phyloP scores from a whole-genome alignment of 352 stramenopile genomes.

The Globisporangium cederbergense region DNA sequence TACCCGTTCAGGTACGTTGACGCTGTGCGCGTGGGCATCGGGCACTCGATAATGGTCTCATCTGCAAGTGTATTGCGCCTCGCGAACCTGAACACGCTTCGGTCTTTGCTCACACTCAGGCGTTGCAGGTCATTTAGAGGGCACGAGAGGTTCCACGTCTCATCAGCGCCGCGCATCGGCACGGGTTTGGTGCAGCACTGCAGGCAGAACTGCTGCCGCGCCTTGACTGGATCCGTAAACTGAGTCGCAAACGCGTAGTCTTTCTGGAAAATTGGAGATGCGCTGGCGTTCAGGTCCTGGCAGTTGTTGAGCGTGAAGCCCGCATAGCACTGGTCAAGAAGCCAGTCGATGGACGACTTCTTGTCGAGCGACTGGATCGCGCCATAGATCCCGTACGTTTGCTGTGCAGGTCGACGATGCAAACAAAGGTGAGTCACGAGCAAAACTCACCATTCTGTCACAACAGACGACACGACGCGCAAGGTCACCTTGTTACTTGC shows the following conservation, averaged over 20 bases:
- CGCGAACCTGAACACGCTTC: constrained; percentile 56
- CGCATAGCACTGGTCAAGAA: constrained; percentile 57
- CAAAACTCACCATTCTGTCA: too few relatives aligned
- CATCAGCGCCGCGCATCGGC: constrained; percentile 44
- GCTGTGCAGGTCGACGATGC: constrained; percentile 18
- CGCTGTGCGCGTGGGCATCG: constrained; percentile 47
- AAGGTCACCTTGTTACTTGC: not conserved
- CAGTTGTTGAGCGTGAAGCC: constrained; percentile 64
- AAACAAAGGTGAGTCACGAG: not conserved
- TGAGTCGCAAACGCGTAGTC: constrained; percentile 52
- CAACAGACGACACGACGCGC: too few relatives aligned
- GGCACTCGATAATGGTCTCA: constrained; percentile 47
- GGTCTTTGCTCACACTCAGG: constrained; percentile 63
- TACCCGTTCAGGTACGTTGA: constrained; percentile 59
- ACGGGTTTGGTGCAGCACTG: constrained; percentile 77
- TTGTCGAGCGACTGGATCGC: constrained; percentile 51
- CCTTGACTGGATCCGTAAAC: constrained; percentile 43
- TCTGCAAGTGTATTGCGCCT: constrained; percentile 48
- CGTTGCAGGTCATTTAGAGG: constrained; percentile 62
- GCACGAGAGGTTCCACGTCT: constrained; percentile 77
- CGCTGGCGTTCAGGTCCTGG: constrained; percentile 44
- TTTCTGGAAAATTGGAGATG: constrained; percentile 34
- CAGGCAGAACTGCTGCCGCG: constrained; percentile 50
- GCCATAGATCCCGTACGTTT: constrained; percentile 55
- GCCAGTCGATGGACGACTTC: constrained; percentile 23